Evolutionary conservation across 805 yeast species (phyloP).

Genomic region (Yamadazyma tumulicola): DNA sequence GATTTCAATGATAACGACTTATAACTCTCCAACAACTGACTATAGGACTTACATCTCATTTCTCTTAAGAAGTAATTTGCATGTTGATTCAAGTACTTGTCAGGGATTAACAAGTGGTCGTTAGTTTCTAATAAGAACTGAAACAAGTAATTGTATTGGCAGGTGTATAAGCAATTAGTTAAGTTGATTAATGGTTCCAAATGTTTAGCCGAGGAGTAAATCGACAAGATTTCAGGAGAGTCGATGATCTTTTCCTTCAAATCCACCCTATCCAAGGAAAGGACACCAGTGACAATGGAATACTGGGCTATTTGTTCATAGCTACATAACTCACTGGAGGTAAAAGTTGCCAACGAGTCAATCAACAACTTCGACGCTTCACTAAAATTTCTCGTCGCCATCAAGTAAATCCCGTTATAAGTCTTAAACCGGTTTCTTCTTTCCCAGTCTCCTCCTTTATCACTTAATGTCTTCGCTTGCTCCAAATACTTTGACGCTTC

Average conservation of each 20-base stretch:
- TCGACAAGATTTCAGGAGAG: slow-evolving; percentile 87
- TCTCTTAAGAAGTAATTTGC: slow-evolving; percentile 84
- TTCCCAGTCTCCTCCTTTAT: slow-evolving; percentile 99
- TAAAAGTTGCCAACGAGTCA: slow-evolving; percentile 92
- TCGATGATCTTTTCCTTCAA: slow-evolving; percentile 82
- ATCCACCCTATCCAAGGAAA: slow-evolving; percentile 78
- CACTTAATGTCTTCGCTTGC: slow-evolving; percentile 70
- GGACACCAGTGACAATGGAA: slow-evolving; percentile 84
- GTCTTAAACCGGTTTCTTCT: slow-evolving; percentile 93
- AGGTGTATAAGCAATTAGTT: slow-evolving; percentile 81
- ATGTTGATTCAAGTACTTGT: slow-evolving; percentile 69
- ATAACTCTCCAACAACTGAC: slow-evolving; percentile 91
- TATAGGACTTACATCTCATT: slow-evolving; percentile 90
- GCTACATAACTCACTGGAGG: slow-evolving; percentile 83
- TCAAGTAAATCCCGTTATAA: slow-evolving; percentile 75
- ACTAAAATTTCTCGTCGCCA: slow-evolving; percentile 81
- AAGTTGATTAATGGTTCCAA: slow-evolving; percentile 79
- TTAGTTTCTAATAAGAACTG: slow-evolving; percentile 72
- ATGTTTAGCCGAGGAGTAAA: slow-evolving; percentile 65
- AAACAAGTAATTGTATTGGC: slow-evolving; percentile 81
- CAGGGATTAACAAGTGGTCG: slow-evolving; percentile 61
- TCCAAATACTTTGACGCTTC: slow-evolving; percentile 71
- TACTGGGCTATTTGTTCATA: slow-evolving; percentile 89
- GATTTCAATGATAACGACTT: slow-evolving; percentile 84
- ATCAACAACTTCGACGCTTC: slow-evolving; percentile 84